Percentiles rank a stretch among this genome's conserved stretches.
Evolutionary conservation across 1,139 yeast species (phyloP).

Genomic region (Arxiozyma bovina): DNA sequence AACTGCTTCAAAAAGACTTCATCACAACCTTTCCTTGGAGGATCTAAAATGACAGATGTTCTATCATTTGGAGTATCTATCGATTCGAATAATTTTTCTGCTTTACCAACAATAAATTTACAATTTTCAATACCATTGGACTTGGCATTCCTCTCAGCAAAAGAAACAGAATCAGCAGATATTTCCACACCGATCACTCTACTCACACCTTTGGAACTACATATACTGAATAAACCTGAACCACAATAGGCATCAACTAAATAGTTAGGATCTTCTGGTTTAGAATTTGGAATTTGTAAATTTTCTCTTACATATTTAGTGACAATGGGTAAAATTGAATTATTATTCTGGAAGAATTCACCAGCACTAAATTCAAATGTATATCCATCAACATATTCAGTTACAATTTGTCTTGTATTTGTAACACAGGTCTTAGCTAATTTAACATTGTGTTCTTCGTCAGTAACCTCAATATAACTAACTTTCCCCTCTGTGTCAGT

Average conservation of each 20-base stretch:
- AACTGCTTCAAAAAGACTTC: slow-evolving; percentile 77
- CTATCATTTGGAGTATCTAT: slow-evolving; percentile 62
- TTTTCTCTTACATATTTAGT: slow-evolving; percentile 72
- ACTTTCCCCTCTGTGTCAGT: slow-evolving; percentile 35
- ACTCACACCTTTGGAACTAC: slow-evolving; percentile 72
- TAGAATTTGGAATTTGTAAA: slow-evolving; percentile 42
- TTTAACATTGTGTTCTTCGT: slow-evolving; percentile 21
- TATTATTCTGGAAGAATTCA: slow-evolving; percentile 92
- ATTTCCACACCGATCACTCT: slow-evolving; percentile 91
- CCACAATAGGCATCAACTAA: slow-evolving; percentile 97
- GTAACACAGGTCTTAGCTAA: slow-evolving; percentile 43
- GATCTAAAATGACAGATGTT: slow-evolving; percentile 89
- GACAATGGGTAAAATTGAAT: slow-evolving; percentile 76
- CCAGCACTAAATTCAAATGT: slow-evolving; percentile 86
- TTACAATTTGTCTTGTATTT: slow-evolving; percentile 66
- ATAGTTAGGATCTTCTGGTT: slow-evolving; percentile 37
- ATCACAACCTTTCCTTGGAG: slow-evolving; percentile 96
- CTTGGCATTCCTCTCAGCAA: slow-evolving; percentile 75
- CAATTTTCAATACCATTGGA: slow-evolving; percentile 70
- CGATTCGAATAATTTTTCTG: slow-evolving; percentile 76
- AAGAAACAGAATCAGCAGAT: slow-evolving; percentile 80
- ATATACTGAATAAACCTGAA: slow-evolving; percentile 83
- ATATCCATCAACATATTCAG: slow-evolving; percentile 65
- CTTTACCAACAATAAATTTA: slow-evolving; percentile 80
- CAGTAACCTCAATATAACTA: slow-evolving; percentile 23